These are phyloP conservation scores for Pittosporum tobira DNA, from an alignment of 129 eudicot species.

Conservation along the genomic window DNA sequence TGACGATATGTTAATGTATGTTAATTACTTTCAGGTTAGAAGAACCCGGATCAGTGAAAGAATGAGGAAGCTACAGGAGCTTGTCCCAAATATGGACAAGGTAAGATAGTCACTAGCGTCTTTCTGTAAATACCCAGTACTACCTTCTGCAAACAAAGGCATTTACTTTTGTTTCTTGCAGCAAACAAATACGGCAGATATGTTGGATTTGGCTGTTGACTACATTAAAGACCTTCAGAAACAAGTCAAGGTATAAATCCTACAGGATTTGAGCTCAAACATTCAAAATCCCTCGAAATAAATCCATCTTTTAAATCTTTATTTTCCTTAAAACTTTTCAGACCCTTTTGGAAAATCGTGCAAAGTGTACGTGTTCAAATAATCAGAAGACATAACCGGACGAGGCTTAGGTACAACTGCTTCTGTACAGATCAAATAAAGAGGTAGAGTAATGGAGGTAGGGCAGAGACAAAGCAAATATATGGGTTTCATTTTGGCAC, in stretches of 20 bases:
- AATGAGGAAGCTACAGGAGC: conserved; percentile 95
- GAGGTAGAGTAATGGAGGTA: not conserved
- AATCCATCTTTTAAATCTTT: not conserved
- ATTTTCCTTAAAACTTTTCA: conserved; percentile 19
- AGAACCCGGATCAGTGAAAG: conserved; percentile 87
- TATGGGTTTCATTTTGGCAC: conserved; percentile 6
- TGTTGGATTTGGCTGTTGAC: conserved; percentile 94
- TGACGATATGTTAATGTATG: not conserved
- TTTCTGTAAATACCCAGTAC: not conserved
- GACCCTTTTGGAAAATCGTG: conserved; percentile 37
- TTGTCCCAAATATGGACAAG: conserved; percentile 98
- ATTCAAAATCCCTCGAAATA: not conserved
- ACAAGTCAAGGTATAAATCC: conserved; percentile 56
- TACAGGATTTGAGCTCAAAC: not conserved
- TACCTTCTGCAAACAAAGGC: not conserved
- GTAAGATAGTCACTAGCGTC: conserved; percentile 22
- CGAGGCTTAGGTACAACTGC: conserved; percentile 23
- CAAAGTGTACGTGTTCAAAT: conserved; percentile 55
- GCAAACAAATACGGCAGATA: conserved; percentile 98
- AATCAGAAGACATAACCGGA: conserved; percentile 25
- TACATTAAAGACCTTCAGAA: conserved; percentile 91
- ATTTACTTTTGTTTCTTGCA: conserved; percentile 19
- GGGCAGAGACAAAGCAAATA: conserved; percentile 7
- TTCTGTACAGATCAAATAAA: conserved; percentile 20
- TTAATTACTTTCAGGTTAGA: conserved; percentile 52